Evolutionary conservation across 768 basidiomycete species (phyloP), one percentile per base, ranked within the genome.

Genomic region (Trametes cubensis): DNA sequence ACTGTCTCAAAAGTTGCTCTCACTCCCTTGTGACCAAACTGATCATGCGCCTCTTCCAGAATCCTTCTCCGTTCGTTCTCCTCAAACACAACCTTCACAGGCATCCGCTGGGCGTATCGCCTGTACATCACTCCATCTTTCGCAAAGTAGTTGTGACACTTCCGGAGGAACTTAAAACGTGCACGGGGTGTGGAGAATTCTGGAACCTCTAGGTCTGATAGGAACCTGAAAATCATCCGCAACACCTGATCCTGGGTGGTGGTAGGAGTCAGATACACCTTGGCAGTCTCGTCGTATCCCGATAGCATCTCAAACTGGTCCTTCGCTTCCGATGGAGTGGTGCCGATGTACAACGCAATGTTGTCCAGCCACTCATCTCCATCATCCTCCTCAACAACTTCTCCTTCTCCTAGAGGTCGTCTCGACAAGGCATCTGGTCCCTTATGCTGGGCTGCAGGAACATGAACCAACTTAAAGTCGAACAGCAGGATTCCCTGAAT

Each of bases 371-470:
- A 41, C n/a, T 63, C 49, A 55, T 47, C 62, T 30, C 66, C 62
- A 21, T 71, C 65, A 28, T 56, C 52, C 23, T 59, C 67, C n/a
- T 58, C 42, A n/a, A 46, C 23, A 18, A 55, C 42, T 47, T 66
- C 59, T 40, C 58, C 64, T 41, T 69, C 69, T 1, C 65, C 67
- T 0, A 53, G 51, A 14, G 59, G 55, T 13, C 69, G 55, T 42
- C 74, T 59, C 2, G 78, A 80, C 10, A 81, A 55, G 0, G 69
- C 78, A 71, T 80, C 80, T 2, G 79, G 75, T 11, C 72, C 78
- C 28, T 28, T 28, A 28, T 28, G 28, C 28, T 28, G 28, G 7
- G 28, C 28, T 28, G 28, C 79, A 0, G 78, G 77, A 0, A 80
- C 71, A 60, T 81, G 79, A 0, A 67, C 45, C 0, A 81, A 58